A percentile compares a stretch with the other conserved stretches of the same genome.
These are phyloP conservation scores for Agaricus sinodeliciosus DNA, from an alignment of 768 basidiomycete species.

Conservation along the genomic window DNA sequence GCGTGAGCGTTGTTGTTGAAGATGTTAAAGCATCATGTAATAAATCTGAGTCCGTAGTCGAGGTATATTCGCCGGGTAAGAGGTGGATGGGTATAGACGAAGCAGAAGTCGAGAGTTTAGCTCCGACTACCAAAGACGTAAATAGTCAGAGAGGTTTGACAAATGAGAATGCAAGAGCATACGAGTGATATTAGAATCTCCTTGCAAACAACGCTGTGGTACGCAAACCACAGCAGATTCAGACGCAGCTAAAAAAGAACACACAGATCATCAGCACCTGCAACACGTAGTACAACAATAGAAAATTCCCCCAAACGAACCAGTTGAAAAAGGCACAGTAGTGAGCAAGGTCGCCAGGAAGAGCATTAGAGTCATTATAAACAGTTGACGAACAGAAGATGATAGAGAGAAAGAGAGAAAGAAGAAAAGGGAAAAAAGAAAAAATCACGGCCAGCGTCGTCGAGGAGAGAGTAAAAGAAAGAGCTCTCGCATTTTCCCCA, in stretches of 20 bases:
- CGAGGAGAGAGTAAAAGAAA: no score
- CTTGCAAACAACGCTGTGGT: conserved; percentile 84
- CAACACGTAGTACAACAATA: neutral
- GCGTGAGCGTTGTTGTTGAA: conserved; percentile 48
- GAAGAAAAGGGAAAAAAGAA: no score
- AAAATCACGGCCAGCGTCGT: no score
- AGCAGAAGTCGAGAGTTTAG: conserved; percentile 51
- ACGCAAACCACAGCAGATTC: conserved; percentile 66
- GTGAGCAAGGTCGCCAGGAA: neutral
- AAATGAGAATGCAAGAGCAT: conserved; percentile 26
- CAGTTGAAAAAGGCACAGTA: conserved; percentile 4
- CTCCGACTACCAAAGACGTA: conserved; percentile 47
- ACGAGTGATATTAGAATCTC: conserved; percentile 71
- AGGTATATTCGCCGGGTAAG: conserved; percentile 71
- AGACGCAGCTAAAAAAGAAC: conserved; percentile 38
- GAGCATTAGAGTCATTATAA: neutral
- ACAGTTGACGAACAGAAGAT: neutral
- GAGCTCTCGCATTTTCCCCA: no score
- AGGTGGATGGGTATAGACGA: conserved; percentile 52
- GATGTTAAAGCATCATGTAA: conserved; percentile 63
- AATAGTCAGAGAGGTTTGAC: conserved; percentile 16
- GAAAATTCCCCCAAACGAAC: neutral
- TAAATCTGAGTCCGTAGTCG: conserved; percentile 64
- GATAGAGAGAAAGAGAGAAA: no score
- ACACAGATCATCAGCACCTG: neutral